Conservation (phyloP, 2,329 filamentous ascomycete genomes). For the Thermoascus crustaceus region DNA sequence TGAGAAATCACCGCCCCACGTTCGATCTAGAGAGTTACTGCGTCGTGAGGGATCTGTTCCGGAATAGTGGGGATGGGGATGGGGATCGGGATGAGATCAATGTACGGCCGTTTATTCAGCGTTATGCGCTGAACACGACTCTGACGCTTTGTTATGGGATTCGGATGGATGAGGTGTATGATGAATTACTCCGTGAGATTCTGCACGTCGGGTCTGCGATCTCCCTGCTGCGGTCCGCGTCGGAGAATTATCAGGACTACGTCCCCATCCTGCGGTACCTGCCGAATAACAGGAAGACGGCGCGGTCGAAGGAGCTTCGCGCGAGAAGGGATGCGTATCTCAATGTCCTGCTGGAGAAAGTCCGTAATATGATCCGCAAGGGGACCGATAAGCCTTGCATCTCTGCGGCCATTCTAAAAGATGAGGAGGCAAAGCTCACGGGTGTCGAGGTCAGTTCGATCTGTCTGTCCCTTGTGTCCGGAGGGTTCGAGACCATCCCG, state of each 20-base stretch:
- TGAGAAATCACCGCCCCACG: constrained; percentile 66
- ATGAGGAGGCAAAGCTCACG: constrained; percentile 56
- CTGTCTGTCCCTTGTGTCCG: constrained; percentile 66
- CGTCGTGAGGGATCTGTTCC: constrained; percentile 58
- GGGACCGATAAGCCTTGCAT: constrained; percentile 58
- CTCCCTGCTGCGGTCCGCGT: constrained; percentile 65
- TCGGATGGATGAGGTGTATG: constrained; percentile 59
- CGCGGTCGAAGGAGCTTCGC: constrained; percentile 53
- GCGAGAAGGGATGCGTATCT: constrained; percentile 57
- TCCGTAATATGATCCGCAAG: constrained; percentile 49
- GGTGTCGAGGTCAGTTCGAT: constrained; percentile 65
- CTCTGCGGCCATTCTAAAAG: constrained; percentile 56
- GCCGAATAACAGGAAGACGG: constrained; percentile 48
- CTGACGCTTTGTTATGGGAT: constrained; percentile 68
- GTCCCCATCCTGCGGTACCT: constrained; percentile 58
- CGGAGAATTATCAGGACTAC: constrained; percentile 74
- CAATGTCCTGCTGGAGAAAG: constrained; percentile 44
- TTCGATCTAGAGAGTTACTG: constrained; percentile 64
- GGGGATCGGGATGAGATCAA: constrained; percentile 54
- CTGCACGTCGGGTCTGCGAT: constrained; percentile 65
- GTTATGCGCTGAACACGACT: constrained; percentile 63
- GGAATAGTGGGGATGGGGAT: constrained; percentile 52
- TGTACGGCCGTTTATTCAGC: constrained; percentile 59
- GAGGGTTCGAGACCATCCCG: constrained; percentile 67
- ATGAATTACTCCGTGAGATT: constrained; percentile 62